A percentile compares a stretch with the other conserved stretches of the same genome.
Evolutionary conservation across 2,329 filamentous ascomycete species (phyloP).

Genomic region (Dactylellina cionopaga): DNA sequence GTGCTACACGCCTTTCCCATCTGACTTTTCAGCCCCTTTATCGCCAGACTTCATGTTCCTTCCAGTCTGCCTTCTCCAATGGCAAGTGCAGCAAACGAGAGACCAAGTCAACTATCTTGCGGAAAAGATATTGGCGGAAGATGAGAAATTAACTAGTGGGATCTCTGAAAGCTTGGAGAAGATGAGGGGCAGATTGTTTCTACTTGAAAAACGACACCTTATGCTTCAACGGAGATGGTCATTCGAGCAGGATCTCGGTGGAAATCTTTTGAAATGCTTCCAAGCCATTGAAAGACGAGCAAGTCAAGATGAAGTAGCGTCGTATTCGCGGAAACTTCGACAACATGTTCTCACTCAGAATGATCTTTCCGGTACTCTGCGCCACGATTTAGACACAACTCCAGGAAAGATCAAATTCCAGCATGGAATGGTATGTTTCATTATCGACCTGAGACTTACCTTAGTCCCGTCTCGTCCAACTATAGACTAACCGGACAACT

Average conservation of each 20-base stretch:
- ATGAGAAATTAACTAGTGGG: slow-evolving; percentile 18
- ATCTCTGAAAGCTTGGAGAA: slow-evolving; percentile 5
- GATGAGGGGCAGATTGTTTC: slow-evolving; percentile 23
- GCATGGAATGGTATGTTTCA: slow-evolving; percentile 34
- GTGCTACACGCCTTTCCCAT: slow-evolving; percentile 29
- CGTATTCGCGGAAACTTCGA: slow-evolving; percentile 16
- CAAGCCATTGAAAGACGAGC: slow-evolving; percentile 24
- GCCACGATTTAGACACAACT: slow-evolving; percentile 34
- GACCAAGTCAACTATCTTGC: slow-evolving; percentile 26
- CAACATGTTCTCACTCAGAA: slow-evolving; percentile 31
- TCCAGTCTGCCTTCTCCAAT: slow-evolving; percentile 34
- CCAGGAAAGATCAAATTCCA: slow-evolving; percentile 42
- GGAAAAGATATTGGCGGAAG: slow-evolving; percentile 25
- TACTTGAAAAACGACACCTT: slow-evolving; percentile 26
- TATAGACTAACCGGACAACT: neutral
- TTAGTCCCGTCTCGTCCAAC: neutral
- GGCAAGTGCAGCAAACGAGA: slow-evolving; percentile 37
- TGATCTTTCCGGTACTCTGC: slow-evolving; percentile 23
- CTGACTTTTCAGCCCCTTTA: slow-evolving; percentile 20
- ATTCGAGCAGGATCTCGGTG: slow-evolving; percentile 34
- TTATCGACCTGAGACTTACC: too few species aligned
- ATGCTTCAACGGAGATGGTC: slow-evolving; percentile 24
- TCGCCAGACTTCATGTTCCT: slow-evolving; percentile 45
- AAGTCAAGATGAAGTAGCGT: slow-evolving; percentile 25
- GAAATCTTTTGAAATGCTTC: slow-evolving; percentile 23